Evolutionary conservation across 148 eudicot species (phyloP), one percentile per base, ranked within the genome.

Genomic region (Mesembryanthemum crystallinum): DNA sequence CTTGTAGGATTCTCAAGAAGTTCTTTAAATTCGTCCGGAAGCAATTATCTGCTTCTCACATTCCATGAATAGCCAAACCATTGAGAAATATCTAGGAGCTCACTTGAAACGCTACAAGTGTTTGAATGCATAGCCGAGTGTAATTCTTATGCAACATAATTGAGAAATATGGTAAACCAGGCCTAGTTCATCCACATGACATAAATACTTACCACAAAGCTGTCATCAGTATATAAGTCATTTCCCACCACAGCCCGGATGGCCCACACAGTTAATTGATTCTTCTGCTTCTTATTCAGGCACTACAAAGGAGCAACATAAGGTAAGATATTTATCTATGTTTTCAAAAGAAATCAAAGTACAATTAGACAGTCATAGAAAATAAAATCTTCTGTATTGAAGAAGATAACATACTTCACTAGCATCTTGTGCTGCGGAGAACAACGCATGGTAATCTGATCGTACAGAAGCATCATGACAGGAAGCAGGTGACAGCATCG

Each of bases 181-280:
- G 30, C 39, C 58, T 4, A 74, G 69, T 0, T 24, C 65, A 1
- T 18, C 32, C 47, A 59, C 43, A 37, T 17, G 25, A 68, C 57
- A 28, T 23, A 51, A 24, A 78, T 67, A 65, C 93, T 72, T 81
- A 95, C 98, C 94, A 95, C 97, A 85, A 95, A 95, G 71, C 98
- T 92, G 81, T 95, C 98, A 85, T 95, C 98, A 21, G 98, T 92
- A 76, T 86, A 87, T 35, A 95, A 86, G 85, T 95, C 98, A 89
- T 92, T 95, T 15, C 91, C 92, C 84, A 89, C 81, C 45, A 92
- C 89, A 69, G 98, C 92, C 75, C 87, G 87, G 45, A 90, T 88
- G 30, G 80, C 81, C 98, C 98, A 95, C 65, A 82, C 78, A 69
- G 75, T 81, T 20, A 95, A 74, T 51, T 82, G 84, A 81, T 89